A percentile compares a stretch with the other conserved stretches of the same genome.
Evolutionary conservation across 305 asterid species (phyloP).

Genomic region (Solanum hybrid): DNA sequence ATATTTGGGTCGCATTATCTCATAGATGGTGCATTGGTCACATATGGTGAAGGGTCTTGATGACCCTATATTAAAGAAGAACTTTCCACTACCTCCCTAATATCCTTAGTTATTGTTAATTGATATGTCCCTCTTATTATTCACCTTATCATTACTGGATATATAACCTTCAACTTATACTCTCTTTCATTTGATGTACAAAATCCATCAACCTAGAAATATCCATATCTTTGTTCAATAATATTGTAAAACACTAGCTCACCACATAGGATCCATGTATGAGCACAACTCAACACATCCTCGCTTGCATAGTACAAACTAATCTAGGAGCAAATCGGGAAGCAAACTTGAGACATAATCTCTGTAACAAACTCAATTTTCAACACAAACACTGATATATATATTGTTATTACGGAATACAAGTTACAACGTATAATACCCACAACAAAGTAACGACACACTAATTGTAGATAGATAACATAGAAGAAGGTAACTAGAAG

Average conservation of each 20-base stretch:
- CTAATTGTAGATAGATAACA: too few relatives aligned
- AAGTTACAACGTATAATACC: too few relatives aligned
- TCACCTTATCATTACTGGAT: background rate
- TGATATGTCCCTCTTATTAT: background rate
- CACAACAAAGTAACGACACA: too few relatives aligned
- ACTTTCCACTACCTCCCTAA: background rate
- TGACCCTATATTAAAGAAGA: background rate
- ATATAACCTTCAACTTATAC: background rate
- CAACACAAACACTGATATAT: too few relatives aligned
- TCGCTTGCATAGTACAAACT: background rate
- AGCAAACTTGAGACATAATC: background rate
- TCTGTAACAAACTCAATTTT: too few relatives aligned
- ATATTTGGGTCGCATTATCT: background rate
- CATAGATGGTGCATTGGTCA: background rate
- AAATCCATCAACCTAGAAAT: background rate
- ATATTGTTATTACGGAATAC: too few relatives aligned
- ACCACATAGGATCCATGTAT: background rate
- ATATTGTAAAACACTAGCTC: background rate
- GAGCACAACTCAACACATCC: background rate
- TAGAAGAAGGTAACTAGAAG: too few relatives aligned
- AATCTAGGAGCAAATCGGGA: background rate
- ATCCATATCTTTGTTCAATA: background rate
- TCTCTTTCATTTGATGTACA: background rate
- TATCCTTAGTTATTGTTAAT: background rate
- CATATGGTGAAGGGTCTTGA: background rate